Evolutionary conservation across 2,329 filamentous ascomycete genomes (phyloP), one percentile per base, ranked within the genome.

Genomic region (Pseudogymnoascus sp.): DNA sequence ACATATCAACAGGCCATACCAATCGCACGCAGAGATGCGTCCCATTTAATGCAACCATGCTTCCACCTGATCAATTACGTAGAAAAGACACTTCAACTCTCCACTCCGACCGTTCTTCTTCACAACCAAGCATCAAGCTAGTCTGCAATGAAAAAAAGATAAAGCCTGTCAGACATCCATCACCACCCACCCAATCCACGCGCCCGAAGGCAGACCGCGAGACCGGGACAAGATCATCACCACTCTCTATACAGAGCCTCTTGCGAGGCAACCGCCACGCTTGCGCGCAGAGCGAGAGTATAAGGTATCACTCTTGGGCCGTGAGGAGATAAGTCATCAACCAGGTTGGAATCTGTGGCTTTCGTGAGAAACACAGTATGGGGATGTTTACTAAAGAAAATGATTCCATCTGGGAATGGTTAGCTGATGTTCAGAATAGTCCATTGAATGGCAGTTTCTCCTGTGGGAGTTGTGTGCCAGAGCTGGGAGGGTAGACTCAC

Each of bases 301-400:
- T 79, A 78, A 78, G 81, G 82, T 78, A 88, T 93, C 90, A 95
- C 90, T 92, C 89, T 90, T 85, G 87, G 88, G 88, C 80, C 82
- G 82, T 86, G 90, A 90, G 89, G 90, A 90, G 88, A 84, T 90
- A 73, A 79, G 77, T 96, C 91, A 95, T 96, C 91, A 90, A 89
- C 90, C 90, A 91, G 90, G 89, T 87, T 93, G 85, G 86, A 86
- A 85, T 91, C 88, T 93, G 89, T 91, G 85, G 90, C 92, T 96
- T 83, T 82, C 89, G 84, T 92, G 84, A 86, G 86, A 85, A 93
- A 88, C 86, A 91, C 88, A 95, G 90, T 91, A 86, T 61, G 83
- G 82, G 84, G 89, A 92, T 86, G 86, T 90, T 83, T 87, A 93
- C 91, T 96, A 92, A 93, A 96, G 89, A 96, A 96, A 90, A 61